Conservation (phyloP, 2,329 filamentous ascomycete genomes). For the Xylariaceae sp. region DNA sequence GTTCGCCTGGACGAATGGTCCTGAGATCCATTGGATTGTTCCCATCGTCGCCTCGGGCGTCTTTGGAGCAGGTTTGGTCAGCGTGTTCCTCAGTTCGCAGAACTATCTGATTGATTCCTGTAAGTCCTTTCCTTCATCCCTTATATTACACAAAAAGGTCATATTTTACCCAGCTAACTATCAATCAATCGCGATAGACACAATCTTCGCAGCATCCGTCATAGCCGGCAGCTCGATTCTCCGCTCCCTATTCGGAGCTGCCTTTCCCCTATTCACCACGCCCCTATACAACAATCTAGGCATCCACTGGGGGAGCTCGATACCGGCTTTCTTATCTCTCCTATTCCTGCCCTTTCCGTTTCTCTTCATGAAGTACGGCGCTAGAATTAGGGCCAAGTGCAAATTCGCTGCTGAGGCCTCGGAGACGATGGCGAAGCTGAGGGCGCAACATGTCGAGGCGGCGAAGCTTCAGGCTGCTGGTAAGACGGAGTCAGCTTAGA, state of each 20-base stretch:
- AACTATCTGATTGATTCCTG: constrained; percentile 55
- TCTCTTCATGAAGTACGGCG: constrained; percentile 69
- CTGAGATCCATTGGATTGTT: constrained; percentile 50
- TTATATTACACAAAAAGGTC: neutral
- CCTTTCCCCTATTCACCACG: constrained; percentile 56
- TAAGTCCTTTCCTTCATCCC: constrained; percentile 18
- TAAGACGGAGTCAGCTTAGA: constrained; percentile 12
- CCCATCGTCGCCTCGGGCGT: constrained; percentile 32
- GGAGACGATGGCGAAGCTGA: constrained; percentile 39
- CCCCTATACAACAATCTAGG: constrained; percentile 54
- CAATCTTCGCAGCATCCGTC: constrained; percentile 65
- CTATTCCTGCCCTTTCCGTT: constrained; percentile 69
- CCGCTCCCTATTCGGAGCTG: constrained; percentile 54
- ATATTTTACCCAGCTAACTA: neutral
- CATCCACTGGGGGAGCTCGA: constrained; percentile 68
- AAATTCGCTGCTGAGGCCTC: constrained; percentile 61
- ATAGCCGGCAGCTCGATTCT: constrained; percentile 56
- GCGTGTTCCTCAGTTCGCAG: constrained; percentile 52
- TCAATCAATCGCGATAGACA: constrained; percentile 36
- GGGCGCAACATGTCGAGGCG: constrained; percentile 12
- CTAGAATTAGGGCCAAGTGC: constrained; percentile 57
- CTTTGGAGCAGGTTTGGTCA: constrained; percentile 39
- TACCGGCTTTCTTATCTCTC: constrained; percentile 69
- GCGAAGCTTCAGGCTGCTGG: constrained; percentile 4
- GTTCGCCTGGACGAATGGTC: constrained; percentile 62